A percentile compares a stretch with the other conserved stretches of the same genome.
These are phyloP conservation scores for Cladobotryum mycophilum DNA, from an alignment of 2,329 filamentous ascomycete species.

Conservation along the genomic window DNA sequence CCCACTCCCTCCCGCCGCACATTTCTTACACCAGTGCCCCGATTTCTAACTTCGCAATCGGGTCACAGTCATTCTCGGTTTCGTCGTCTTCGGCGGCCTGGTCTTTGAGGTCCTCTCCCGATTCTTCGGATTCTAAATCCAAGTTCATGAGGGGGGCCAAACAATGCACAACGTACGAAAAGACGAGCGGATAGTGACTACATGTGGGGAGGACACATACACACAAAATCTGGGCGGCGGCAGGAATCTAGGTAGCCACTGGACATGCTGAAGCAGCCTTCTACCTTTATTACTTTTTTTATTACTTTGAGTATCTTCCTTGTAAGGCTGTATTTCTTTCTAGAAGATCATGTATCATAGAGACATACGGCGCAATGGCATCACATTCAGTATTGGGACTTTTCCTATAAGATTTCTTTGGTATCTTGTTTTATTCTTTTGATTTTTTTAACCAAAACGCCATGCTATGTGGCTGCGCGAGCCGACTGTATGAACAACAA, in stretches of 20 bases:
- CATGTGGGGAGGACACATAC: too few species aligned
- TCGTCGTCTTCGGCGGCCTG: conserved; percentile 56
- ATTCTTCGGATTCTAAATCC: conserved; percentile 36
- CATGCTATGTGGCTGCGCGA: conserved; percentile 11
- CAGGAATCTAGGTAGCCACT: too few species aligned
- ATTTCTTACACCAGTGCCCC: not conserved
- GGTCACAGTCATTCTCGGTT: conserved; percentile 46
- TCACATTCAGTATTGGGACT: conserved; percentile 5
- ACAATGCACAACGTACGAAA: too few species aligned
- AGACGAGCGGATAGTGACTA: too few species aligned
- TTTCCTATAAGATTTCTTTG: conserved; percentile 9
- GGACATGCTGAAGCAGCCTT: too few species aligned
- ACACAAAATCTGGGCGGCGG: too few species aligned
- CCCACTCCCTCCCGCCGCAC: not conserved
- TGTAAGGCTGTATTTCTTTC: too few species aligned
- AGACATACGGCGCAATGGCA: conserved; percentile 23
- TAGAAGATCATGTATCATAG: conserved; percentile 16
- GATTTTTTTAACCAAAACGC: conserved; percentile 20
- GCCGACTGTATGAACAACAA: not conserved
- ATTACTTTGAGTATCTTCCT: too few species aligned
- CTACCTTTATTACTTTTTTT: too few species aligned
- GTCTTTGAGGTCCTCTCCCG: conserved; percentile 52
- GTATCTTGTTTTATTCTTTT: conserved; percentile 19
- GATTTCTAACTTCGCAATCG: not conserved
- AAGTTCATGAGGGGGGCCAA: not conserved